These are phyloP conservation scores for Carex parvula DNA, from an alignment of 176 grass and related monocot genomes.

Conservation along the genomic window DNA sequence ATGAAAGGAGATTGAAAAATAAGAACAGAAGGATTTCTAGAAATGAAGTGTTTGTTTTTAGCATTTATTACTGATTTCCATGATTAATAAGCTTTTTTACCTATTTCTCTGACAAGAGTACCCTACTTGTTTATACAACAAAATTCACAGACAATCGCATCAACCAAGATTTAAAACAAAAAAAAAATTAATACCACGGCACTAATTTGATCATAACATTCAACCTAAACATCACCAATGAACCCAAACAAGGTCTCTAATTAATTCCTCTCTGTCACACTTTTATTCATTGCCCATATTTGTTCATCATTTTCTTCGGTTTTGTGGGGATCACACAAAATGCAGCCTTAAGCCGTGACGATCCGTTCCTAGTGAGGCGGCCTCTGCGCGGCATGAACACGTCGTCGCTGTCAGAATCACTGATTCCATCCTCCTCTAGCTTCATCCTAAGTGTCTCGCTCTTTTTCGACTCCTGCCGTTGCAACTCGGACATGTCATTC, in stretches of 20 bases:
- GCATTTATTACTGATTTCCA: conserved; percentile 18
- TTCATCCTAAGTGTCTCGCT: conserved; percentile 83
- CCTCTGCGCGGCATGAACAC: conserved; percentile 52
- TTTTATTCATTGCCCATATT: conserved; percentile 63
- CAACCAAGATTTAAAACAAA: conserved; percentile 25
- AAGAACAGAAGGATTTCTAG: neutral
- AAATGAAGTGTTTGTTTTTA: neutral
- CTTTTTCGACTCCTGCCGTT: conserved; percentile 51
- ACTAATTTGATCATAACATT: conserved; percentile 1
- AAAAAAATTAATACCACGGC: conserved; percentile 14
- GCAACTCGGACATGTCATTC: conserved; percentile 42
- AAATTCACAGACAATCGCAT: conserved; percentile 24
- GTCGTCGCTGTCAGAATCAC: conserved; percentile 30
- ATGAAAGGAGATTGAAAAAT: neutral
- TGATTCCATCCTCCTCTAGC: conserved; percentile 64
- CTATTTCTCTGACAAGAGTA: conserved; percentile 22
- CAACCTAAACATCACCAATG: conserved; percentile 17
- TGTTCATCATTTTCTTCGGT: conserved; percentile 71
- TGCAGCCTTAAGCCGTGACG: conserved; percentile 58
- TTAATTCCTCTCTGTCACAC: conserved; percentile 46
- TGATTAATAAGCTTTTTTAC: conserved; percentile 25
- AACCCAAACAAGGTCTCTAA: conserved; percentile 20
- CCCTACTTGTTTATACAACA: conserved; percentile 29
- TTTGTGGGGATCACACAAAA: conserved; percentile 85
- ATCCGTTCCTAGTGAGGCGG: conserved; percentile 57